These are phyloP conservation scores for Lathyrus tuberosus DNA, from an alignment of 306 rosid species.

Conservation along the genomic window DNA sequence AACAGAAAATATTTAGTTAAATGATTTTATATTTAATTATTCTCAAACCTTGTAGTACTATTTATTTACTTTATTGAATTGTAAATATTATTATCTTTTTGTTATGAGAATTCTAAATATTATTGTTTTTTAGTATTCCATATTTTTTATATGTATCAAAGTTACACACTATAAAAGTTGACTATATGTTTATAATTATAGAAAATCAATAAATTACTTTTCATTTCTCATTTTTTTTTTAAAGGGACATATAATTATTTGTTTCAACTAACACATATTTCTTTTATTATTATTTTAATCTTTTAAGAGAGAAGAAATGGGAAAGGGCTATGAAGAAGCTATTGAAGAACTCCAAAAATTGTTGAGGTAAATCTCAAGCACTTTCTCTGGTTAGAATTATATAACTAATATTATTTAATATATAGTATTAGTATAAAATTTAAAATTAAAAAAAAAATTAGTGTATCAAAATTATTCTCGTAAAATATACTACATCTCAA, in stretches of 20 bases:
- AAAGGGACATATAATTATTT: background rate
- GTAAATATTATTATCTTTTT: background rate
- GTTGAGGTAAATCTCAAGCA: conserved; percentile 58
- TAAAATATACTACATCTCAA: too few species aligned
- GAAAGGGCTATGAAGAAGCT: conserved; percentile 83
- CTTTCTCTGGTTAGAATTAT: background rate
- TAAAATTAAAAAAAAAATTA: too few species aligned
- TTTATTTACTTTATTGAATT: conserved; percentile 11
- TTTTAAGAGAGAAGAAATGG: conserved; percentile 77
- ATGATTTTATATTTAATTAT: too few species aligned
- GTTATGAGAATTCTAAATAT: background rate
- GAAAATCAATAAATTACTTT: background rate
- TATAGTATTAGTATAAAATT: too few species aligned
- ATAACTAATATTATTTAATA: background rate
- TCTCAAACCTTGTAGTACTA: too few species aligned
- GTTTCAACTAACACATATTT: conserved; percentile 27
- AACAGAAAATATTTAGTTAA: background rate
- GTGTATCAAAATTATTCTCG: too few species aligned
- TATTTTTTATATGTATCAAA: background rate
- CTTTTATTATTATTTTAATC: background rate
- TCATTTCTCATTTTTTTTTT: background rate
- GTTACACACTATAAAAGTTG: conserved; percentile 13
- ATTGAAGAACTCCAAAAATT: conserved; percentile 80
- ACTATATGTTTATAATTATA: background rate
- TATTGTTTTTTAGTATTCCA: background rate